Evolutionary conservation across 345 rosid genomes (phyloP), one percentile per base, ranked within the genome.

Genomic region (Moricandia moricandioides): DNA sequence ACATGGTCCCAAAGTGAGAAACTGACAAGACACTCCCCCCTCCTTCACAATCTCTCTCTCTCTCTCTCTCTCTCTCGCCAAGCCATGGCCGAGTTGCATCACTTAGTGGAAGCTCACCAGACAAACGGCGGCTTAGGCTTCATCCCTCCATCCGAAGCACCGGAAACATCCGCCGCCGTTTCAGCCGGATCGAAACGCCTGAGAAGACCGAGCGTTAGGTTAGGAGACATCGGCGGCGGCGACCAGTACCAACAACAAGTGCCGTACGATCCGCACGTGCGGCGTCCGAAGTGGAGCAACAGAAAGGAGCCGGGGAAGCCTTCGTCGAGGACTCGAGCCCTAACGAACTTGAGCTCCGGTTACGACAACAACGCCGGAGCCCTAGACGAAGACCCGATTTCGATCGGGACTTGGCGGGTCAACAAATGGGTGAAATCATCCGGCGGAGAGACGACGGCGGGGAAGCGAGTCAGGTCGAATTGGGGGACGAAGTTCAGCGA

Each of bases 211-310:
- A 93, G 98, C 73, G 98, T 93, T 34, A 84, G 98, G 57, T 79
- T 93, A 55, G 98, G 98, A 7, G 98, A 93, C 14, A 89, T 93
- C 69, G 98, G 98, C 56, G 97, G 94, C 59, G 97, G 94, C 9
- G 89, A 88, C 76, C 89, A 82, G 72, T 72, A 78, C 65, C 82
- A 73, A 2, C 77, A 65, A 4, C 77, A 65, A 4, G 62, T 37
- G 6, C 65, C 86, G 45, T 85, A 83, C 78, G 95, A 90, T 37
- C 71, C 84, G 51, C 85, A 83, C 8, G 52, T 54, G n/a, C 86
- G 93, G 51, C 75, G 89, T 67, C 60, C 80, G 59, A 66, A 70
- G 21, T 45, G 49, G 74, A 85, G 79, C 33, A 77, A 58, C 73
- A 72, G 73, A 12, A 82, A 55, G 40, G 83, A 82, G 7, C 6